Conservation (phyloP, 2,329 filamentous ascomycete genomes). For the Trichoderma atrobrunneum region DNA sequence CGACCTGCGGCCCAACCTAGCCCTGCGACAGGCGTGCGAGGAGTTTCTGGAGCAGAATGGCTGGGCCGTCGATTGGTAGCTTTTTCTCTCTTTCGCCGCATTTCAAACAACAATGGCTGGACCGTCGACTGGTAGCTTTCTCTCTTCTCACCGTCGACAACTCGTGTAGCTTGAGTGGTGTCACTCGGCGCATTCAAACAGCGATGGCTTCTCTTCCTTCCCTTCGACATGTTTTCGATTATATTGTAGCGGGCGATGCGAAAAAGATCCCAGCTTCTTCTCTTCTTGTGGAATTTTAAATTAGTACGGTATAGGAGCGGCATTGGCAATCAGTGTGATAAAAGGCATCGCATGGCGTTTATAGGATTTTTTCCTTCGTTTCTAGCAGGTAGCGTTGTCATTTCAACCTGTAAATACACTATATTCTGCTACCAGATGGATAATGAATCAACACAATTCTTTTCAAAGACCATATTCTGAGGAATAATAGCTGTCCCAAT, state of each 20-base stretch:
- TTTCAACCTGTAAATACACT: background rate
- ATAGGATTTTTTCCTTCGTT: background rate
- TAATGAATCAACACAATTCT: background rate
- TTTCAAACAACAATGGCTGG: no score
- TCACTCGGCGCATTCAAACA: background rate
- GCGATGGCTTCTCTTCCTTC: background rate
- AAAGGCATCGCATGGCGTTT: conserved; percentile 11
- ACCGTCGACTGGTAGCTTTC: no score
- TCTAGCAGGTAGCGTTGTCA: background rate
- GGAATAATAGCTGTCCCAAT: background rate
- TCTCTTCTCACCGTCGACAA: no score
- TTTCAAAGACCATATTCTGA: background rate
- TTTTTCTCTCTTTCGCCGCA: background rate
- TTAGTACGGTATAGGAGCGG: background rate
- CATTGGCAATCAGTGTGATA: background rate
- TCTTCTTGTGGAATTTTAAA: background rate
- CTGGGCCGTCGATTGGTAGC: conserved; percentile 87
- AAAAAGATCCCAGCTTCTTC: background rate
- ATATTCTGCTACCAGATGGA: background rate
- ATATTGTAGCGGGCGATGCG: background rate
- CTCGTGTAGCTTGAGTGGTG: no score
- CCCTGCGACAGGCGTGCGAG: conserved; percentile 75
- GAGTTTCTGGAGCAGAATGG: conserved; percentile 85
- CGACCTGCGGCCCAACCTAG: conserved; percentile 79
- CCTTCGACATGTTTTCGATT: background rate